phyloP scores from a whole-genome alignment of 108 stramenopile genomes.

The Pseudonitzschia multiseries region DNA sequence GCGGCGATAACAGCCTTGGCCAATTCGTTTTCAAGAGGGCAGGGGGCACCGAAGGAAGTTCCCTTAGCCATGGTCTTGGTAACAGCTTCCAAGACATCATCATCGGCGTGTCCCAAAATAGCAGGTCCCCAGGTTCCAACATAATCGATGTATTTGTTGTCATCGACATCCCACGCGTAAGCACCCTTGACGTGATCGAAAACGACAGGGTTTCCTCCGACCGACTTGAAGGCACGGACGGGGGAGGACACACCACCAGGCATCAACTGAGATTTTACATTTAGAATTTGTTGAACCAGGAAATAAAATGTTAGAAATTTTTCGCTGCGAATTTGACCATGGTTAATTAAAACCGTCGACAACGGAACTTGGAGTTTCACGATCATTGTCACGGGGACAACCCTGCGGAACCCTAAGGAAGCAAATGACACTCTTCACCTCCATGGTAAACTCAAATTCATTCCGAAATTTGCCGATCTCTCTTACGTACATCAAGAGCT shows the following conservation, averaged over 20 bases:
- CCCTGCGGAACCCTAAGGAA: too few relatives aligned
- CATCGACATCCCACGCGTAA: slow-evolving; percentile 99
- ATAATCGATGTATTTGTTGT: slow-evolving; percentile 94
- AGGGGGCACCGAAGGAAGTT: slow-evolving; percentile 96
- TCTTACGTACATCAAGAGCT: slow-evolving; percentile 69
- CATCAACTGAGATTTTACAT: slow-evolving; percentile 74
- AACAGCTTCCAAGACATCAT: slow-evolving; percentile 93
- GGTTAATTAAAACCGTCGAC: not conserved
- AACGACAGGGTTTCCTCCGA: slow-evolving; percentile 97
- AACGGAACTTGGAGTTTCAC: too few relatives aligned
- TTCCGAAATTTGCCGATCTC: not conserved
- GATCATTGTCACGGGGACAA: too few relatives aligned
- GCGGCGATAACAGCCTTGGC: slow-evolving; percentile 97
- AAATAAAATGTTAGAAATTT: slow-evolving; percentile 12
- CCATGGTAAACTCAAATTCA: not conserved
- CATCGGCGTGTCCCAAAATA: slow-evolving; percentile 97
- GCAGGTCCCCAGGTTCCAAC: slow-evolving; percentile 99
- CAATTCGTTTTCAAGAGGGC: slow-evolving; percentile 92
- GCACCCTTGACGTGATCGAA: slow-evolving; percentile 97
- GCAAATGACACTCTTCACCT: too few relatives aligned
- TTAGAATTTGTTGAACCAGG: not conserved
- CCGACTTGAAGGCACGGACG: slow-evolving; percentile 97
- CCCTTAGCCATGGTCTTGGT: slow-evolving; percentile 94
- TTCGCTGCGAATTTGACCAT: not conserved
- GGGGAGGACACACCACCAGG: slow-evolving; percentile 98